Base-by-base conservation (phyloP, 2,329 filamentous ascomycete genomes). In the Aspergillus bombycis region DNA sequence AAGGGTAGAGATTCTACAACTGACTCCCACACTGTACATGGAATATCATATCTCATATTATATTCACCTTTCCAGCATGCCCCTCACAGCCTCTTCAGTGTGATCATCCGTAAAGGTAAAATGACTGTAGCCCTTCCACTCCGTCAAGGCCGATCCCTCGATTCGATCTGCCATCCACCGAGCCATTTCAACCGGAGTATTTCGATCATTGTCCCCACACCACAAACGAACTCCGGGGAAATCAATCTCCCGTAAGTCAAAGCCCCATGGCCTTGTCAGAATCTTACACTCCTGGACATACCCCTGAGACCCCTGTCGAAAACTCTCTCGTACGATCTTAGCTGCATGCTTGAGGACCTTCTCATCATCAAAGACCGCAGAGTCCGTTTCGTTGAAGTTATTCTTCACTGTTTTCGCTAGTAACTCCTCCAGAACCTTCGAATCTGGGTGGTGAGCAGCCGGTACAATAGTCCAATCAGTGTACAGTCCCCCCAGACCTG, bases 111-210 rank as follows among this genome's bases (percentile, higher is more conserved):
- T 54, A 54, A 54, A 54, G 3, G 52, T 34, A 36, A 54, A 54
- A 11, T 54, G 52, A 54, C 52, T 54, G 21, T 54, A 54, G 4
- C 52, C 52, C 19, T 54, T 54, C 52, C 52, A 54, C 32, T 54
- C 52, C 12, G 30, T 54, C 32, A 54, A 36, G 11, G 16, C 32
- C 28, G 52, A 54, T 3, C 52, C 52, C 32, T 54, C 52, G 32
- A 54, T 36, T 21, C 52, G 10, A 12, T 54, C 19, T 30, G 52
- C 52, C 52, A 54, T 54, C 52, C 52, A 54, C 8, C 30, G 28
- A n/a, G 52, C 52, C 52, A 54, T 54, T 14, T 12, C 19, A 23
- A 54, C 10, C n/a, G 52, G 52, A 7, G 52, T 54, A 6, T 54
- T 19, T 8, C 32, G 52, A 19, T 54, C 52, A 7, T 10, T 21